These are phyloP conservation scores for Fusarium sp. DNA, from an alignment of 2,329 filamentous ascomycete genomes.

Conservation along the genomic window DNA sequence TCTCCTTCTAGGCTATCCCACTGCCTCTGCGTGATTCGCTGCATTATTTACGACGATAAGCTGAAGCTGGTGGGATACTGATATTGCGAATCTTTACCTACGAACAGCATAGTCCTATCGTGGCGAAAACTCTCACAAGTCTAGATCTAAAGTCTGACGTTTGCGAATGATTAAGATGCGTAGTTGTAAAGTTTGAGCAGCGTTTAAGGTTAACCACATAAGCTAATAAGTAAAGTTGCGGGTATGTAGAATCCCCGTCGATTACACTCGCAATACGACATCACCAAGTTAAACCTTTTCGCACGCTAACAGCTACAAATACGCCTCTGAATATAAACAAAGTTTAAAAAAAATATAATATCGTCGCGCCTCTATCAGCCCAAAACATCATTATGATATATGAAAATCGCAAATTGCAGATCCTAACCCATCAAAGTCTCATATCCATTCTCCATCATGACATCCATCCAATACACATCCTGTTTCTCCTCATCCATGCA, in stretches of 20 bases:
- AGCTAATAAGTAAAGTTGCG: not conserved
- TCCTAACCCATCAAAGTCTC: constrained; percentile 47
- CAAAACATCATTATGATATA: not conserved
- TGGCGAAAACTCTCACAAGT: not conserved
- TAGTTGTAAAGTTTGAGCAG: not conserved
- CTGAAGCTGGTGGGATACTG: not conserved
- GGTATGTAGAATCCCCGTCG: not conserved
- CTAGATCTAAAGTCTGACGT: not conserved
- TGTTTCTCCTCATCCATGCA: constrained; percentile 52
- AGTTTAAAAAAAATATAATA: not conserved
- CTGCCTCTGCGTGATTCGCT: constrained; percentile 1
- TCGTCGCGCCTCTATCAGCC: not conserved
- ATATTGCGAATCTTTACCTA: not conserved
- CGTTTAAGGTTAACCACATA: not conserved
- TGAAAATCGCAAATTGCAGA: not conserved
- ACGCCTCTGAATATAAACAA: not conserved
- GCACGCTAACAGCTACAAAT: not conserved
- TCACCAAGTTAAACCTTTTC: not conserved
- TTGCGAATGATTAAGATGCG: not conserved
- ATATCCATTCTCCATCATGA: constrained; percentile 50
- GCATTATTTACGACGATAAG: not conserved
- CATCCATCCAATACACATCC: constrained; percentile 60
- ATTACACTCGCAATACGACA: not conserved
- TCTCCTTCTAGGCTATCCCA: not conserved
- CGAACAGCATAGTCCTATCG: not conserved